A percentile compares a stretch with the other conserved stretches of the same genome.
phyloP scores from a whole-genome alignment of 192 early-diverging fungal species.

The Backusella liffmaniae region DNA sequence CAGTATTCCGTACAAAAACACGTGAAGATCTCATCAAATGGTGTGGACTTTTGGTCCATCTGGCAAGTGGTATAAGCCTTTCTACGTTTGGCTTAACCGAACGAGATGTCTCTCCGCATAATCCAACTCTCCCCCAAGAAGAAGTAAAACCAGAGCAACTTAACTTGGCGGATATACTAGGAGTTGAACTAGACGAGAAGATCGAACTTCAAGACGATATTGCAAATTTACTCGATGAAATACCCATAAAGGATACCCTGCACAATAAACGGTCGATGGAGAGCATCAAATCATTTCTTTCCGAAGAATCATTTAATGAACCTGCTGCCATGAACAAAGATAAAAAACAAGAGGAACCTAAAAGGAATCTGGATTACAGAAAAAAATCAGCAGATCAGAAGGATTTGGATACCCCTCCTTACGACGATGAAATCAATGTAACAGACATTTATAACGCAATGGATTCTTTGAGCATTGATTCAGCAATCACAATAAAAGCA shows the following conservation, averaged over 20 bases:
- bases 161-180: neutral
- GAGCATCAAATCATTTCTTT: neutral
- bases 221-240: neutral
- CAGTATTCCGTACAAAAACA: neutral
- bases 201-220: neutral
- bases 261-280: neutral
- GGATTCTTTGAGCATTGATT: neutral
- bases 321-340: conserved; percentile 1
- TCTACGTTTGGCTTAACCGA: neutral
- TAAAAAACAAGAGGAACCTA: neutral
- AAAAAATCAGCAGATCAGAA: neutral
- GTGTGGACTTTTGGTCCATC: neutral
- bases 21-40: conserved; percentile 1
- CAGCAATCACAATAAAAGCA: neutral
- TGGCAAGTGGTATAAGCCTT: conserved; percentile 9
- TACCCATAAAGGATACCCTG: neutral
- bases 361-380: neutral
- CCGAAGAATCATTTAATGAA: conserved; percentile 19
- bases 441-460: neutral
- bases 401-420: neutral
- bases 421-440: neutral
- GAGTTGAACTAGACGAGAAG: neutral
- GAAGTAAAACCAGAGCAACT: neutral
- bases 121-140: neutral
- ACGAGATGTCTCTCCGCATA: neutral